Percentiles rank a stretch among this genome's conserved stretches.
These are phyloP conservation scores for Leishmania arabica DNA, from an alignment of 208 protist genomes.

Conservation along the genomic window DNA sequence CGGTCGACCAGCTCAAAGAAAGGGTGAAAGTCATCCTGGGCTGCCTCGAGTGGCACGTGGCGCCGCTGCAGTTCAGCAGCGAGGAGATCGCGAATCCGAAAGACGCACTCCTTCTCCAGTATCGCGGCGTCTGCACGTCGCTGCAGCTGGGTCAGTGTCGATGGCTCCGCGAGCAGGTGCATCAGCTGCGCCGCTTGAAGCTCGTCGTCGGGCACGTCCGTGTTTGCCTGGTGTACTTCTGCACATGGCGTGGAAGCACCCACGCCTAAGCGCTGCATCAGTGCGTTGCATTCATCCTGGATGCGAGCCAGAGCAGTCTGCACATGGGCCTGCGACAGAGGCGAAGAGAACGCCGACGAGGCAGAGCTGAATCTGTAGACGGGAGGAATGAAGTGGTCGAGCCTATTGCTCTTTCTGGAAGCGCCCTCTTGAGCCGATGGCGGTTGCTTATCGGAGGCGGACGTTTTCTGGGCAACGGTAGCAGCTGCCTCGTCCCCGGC, in stretches of 20 bases:
- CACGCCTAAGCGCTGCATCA: neutral
- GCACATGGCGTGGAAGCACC: neutral
- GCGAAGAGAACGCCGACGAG: neutral
- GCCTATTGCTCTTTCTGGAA: neutral
- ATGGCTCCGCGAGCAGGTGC: constrained; percentile 1
- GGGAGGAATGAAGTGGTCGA: neutral
- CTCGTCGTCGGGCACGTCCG: constrained; percentile 1
- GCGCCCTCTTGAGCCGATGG: neutral
- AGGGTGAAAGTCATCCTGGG: neutral
- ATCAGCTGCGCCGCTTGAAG: constrained; percentile 6
- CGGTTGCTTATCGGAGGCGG: neutral
- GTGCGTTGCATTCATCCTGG: constrained; percentile 4
- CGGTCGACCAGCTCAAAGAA: constrained; percentile 6
- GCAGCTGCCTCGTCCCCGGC: neutral
- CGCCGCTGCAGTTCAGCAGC: constrained; percentile 18
- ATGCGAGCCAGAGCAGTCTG: neutral
- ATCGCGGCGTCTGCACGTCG: constrained; percentile 13
- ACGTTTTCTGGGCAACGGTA: neutral
- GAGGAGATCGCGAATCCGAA: constrained; percentile 10
- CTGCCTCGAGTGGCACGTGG: constrained; percentile 1
- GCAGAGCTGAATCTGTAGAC: constrained; percentile 1
- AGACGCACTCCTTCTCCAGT: constrained; percentile 16
- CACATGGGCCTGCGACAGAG: neutral
- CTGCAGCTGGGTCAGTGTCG: constrained; percentile 11
- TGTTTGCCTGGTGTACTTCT: constrained; percentile 4